These are phyloP conservation scores for Lolium rigidum DNA, from an alignment of 176 grass and related monocot genomes.

Conservation along the genomic window DNA sequence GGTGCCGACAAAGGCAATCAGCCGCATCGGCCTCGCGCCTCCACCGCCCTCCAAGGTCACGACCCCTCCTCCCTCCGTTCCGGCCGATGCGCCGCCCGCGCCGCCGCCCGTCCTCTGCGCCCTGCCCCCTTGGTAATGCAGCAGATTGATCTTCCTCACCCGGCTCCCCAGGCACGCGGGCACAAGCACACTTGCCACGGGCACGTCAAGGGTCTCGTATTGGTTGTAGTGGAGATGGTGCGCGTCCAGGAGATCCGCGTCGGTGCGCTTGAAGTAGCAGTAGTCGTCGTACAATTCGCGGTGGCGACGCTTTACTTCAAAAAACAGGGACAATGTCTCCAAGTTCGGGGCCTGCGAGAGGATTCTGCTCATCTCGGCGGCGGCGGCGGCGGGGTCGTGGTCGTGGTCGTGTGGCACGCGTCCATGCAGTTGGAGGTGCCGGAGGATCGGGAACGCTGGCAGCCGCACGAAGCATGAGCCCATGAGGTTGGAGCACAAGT, in stretches of 20 bases:
- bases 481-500: background rate
- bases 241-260: background rate
- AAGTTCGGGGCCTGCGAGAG: background rate
- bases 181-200: background rate
- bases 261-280: too few relatives aligned
- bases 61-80: too few relatives aligned
- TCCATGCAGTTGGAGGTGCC: background rate
- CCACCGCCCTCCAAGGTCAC: too few relatives aligned
- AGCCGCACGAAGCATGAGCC: background rate
- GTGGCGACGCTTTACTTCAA: background rate
- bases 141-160: background rate
- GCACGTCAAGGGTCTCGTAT: background rate
- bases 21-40: too few relatives aligned
- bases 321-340: background rate
- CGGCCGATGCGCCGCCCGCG: too few relatives aligned
- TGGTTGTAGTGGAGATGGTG: conserved; percentile 5
- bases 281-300: too few relatives aligned
- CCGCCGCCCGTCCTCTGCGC: too few relatives aligned
- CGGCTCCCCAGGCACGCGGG: background rate
- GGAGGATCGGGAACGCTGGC: background rate
- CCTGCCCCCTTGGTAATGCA: conserved; percentile 15
- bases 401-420: background rate
- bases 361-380: background rate
- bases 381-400: background rate
- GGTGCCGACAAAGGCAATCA: too few relatives aligned